Base-by-base conservation (phyloP, 2,329 filamentous ascomycete species). In the Geoglossum cookeanum region DNA sequence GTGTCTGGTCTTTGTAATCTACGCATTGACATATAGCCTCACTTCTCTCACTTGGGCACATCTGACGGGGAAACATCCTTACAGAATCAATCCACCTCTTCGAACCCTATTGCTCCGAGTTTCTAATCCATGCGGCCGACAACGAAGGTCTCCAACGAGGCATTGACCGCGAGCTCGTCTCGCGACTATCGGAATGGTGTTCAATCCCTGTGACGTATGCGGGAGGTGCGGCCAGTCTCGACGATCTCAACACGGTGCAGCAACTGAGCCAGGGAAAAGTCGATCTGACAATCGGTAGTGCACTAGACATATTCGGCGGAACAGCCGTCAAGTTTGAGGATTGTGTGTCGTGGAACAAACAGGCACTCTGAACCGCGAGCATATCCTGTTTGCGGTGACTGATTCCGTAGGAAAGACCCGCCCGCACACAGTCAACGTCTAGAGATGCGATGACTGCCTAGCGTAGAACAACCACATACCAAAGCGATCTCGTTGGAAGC, bases 81-180 rank as follows among this genome's bases (percentile, higher is more conserved):
- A 47, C 65, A 94, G 91, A 86, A 62, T 86, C 85, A 4, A 94
- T 97, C 65, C 75, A 77, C 58, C 73, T 79, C 45, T 78, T 97
- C 29, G 87, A 95, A 65, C 89, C 89, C 4, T 92, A 92, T 71
- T 97, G 92, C 73, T 88, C 86, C 60, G 92, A 98, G 69, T 97
- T 98, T 66, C 78, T 98, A 57, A 92, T 98, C 66, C 92, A 98
- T 68, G 92, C 92, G 15, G 92, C 92, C 47, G 92, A 98, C 69
- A 92, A 95, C 61, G 92, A 98, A 71, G 92, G 92, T 11, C 75
- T 97, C 48, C 92, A 97, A 69, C 79, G 81, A 65, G 92, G 92
- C 52, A 86, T 98, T 61, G 92, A 98, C 64, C 84, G 92, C 68
- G 78, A 84, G 62, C 77, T 98, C 11, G 88, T 98, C 7, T 70